Conservation (phyloP, 2,329 filamentous ascomycete genomes). For the Fusarium odoratissimum region DNA sequence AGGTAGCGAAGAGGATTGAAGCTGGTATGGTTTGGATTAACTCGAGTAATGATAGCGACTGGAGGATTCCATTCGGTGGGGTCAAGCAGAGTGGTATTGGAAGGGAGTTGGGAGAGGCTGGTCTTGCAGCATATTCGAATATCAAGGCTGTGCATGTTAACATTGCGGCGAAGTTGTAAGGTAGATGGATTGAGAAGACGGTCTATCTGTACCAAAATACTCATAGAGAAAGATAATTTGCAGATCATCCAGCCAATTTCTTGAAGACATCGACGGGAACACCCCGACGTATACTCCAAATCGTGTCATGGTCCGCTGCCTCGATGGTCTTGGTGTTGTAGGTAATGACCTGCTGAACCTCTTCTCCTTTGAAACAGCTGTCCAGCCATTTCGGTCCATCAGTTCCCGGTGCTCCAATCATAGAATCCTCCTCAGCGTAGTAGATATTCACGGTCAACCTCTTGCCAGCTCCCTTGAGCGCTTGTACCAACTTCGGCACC, state of each 20-base stretch:
- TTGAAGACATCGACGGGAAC: constrained; percentile 5
- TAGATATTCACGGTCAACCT: constrained; percentile 13
- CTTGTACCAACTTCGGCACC: background rate
- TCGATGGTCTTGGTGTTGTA: background rate
- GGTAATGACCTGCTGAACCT: background rate
- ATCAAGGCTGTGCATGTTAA: constrained; percentile 61
- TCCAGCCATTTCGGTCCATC: constrained; percentile 8
- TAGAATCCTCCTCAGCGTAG: constrained; percentile 16
- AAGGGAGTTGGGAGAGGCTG: constrained; percentile 58
- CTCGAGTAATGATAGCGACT: constrained; percentile 58
- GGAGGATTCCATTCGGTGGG: constrained; percentile 59
- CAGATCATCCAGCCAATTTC: background rate
- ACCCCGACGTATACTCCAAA: constrained; percentile 13
- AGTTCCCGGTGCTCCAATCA: constrained; percentile 10
- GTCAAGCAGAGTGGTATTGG: constrained; percentile 63
- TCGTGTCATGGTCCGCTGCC: constrained; percentile 4
- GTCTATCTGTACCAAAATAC: background rate
- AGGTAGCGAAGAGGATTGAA: constrained; percentile 66
- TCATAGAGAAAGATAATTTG: background rate
- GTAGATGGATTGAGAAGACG: background rate
- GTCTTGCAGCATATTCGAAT: constrained; percentile 57
- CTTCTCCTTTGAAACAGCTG: constrained; percentile 5
- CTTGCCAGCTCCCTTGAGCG: background rate
- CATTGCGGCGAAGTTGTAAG: constrained; percentile 45
- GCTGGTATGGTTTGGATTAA: constrained; percentile 69